Base-by-base conservation (phyloP, 208 protist species). In the Wallacemonas collosoma region DNA sequence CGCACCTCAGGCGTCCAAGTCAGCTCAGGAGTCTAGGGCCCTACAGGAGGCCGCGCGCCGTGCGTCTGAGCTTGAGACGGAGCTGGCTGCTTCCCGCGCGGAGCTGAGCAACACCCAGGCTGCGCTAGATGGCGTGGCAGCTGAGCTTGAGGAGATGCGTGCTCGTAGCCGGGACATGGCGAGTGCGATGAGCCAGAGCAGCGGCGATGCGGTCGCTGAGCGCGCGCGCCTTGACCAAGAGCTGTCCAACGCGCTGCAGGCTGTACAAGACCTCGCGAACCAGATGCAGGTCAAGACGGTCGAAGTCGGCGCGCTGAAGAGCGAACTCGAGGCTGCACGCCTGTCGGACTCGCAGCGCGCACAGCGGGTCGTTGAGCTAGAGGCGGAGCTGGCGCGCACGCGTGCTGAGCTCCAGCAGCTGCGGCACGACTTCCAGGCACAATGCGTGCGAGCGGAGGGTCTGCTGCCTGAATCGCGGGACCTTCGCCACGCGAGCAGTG, bases 321-420 rank as follows among this genome's bases (percentile, higher is more conserved):
- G 1, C 2, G 68, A 82, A 35, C 56, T 86, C 0, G 62, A 54
- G n/a, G 51, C 70, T 44, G 75, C 73, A 0, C 69, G 67, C 15
- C 50, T 64, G 51, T 41, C 47, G 38, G 51, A 64, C 55, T 56
- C 39, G 7, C 47, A 72, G 41, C 47, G 36, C 11, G 68, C 48
- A 11, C 8, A 65, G 17, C 60, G 50, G 9, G 26, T 69, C 3
- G 51, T 8, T 14, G 17, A 15, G 57, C 61, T 72, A 38, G 66
- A 68, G 17, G 7, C 0, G 11, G 68, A 82, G 17, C 64, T 86
- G 17, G 62, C 61, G 4, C 47, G 57, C n/a, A 68, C 76, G 1
- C 69, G 69, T 15, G 68, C 73, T 40, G 76, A 69, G 8, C 15
- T 81, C 1, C 70, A 75, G 50, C 61, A 72, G 50, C 63, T 85